Base-by-base conservation (phyloP, 192 early-diverging fungal species). In the Globomyces pollinis-pini region DNA sequence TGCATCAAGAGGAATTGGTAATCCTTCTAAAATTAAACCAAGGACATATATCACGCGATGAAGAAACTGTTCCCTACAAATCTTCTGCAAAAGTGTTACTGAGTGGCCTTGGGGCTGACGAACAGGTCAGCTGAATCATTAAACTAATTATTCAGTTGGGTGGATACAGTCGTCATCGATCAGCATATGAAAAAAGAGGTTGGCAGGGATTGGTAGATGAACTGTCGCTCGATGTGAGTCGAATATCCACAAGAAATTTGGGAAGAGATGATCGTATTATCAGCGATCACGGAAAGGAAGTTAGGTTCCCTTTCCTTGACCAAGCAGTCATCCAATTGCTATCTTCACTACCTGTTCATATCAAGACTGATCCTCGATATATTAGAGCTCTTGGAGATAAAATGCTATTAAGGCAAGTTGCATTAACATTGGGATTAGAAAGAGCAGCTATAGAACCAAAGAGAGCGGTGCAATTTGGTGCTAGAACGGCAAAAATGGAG, bases 381-480 rank as follows among this genome's bases (percentile, higher is more conserved):
- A 72, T 73, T 11, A 68, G 86, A 8, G 93, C 90, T 0, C 70
- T 94, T 7, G 95, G 95, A 24, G 93, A 96, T 57, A 98, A 98
- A 68, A 60, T 93, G 30, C 59, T 96, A n/a, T 65, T 98, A 50
- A 66, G 93, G 15, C 75, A 85, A 69, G 65, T 90, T 13, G 89
- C 88, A 13, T 67, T 77, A 12, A 54, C 61, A 53, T 67, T 96
- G n/a, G 88, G 88, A 0, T 74, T 96, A 38, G 32, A 16, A 0
- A 52, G 77, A n/a, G 85, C 86, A 34, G 79, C 65, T 50, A 68
- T 62, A 18, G 83, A 88, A 60, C 87, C 81, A 75, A 98, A 98
- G 61, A 73, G 92, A n/a, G 95, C 95, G 1, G 90, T 98, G 42
- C 95, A 98, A 68, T 98, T 98, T 81, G 95, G 95, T 3, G 90